These are phyloP conservation scores for Picochlorum sp. DNA, from an alignment of 139 green algal species.

Conservation along the genomic window DNA sequence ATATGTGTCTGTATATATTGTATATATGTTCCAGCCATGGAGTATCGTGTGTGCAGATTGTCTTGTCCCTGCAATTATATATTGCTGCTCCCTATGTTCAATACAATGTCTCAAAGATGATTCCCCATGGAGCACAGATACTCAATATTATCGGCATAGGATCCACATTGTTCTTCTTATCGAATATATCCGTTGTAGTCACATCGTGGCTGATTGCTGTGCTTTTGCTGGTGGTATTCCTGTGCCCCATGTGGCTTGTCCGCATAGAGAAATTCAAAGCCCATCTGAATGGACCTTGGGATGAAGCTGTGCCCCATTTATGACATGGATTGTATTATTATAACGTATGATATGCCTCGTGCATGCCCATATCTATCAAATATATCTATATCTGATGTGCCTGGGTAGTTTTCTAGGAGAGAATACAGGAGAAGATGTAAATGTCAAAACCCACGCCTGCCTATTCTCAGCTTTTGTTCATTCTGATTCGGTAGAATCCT, in stretches of 20 bases:
- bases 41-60: slow-evolving; percentile 41
- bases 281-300: slow-evolving; percentile 81
- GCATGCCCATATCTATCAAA: no score
- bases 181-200: slow-evolving; percentile 22
- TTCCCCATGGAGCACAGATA: slow-evolving; percentile 13
- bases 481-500: no score
- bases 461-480: no score
- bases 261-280: slow-evolving; percentile 83
- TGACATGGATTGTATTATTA: no score
- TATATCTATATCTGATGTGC: no score
- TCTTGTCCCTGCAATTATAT: slow-evolving; percentile 71
- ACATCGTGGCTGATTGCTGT: slow-evolving; percentile 15
- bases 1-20: no score
- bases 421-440: no score
- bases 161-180: slow-evolving; percentile 12
- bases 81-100: slow-evolving; percentile 67
- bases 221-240: slow-evolving; percentile 39
- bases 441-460: no score
- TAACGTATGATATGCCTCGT: no score
- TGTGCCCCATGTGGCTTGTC: slow-evolving; percentile 75
- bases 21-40: not conserved
- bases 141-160: not conserved
- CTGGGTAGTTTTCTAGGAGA: no score
- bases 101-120: slow-evolving; percentile 40
- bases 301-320: slow-evolving; percentile 60